phyloP scores from a whole-genome alignment of 148 eudicot species.

The Pharnaceum exiguum region DNA sequence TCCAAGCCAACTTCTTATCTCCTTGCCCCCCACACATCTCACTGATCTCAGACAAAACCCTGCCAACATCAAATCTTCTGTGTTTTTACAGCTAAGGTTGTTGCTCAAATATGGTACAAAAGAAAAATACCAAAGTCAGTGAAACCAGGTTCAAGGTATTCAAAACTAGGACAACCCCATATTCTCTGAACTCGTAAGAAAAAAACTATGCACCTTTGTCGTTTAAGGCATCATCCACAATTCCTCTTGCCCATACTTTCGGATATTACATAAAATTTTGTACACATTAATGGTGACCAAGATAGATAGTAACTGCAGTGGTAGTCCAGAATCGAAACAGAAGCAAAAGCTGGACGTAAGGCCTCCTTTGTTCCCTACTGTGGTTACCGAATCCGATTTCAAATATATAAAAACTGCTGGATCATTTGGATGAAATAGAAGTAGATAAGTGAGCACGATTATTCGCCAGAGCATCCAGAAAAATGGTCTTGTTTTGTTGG shows the following conservation, averaged over 20 bases:
- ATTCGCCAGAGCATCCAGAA: constrained; percentile 1
- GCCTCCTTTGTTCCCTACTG: constrained; percentile 14
- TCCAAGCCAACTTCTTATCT: constrained; percentile 37
- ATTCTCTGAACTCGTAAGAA: constrained; percentile 46
- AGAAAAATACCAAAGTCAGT: constrained; percentile 34
- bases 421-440: constrained; percentile 35
- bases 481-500: constrained; percentile 70
- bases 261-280: constrained; percentile 1
- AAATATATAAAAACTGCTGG: constrained; percentile 16
- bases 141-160: constrained; percentile 76
- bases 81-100: constrained; percentile 72
- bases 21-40: constrained; percentile 21
- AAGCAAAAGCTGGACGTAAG: constrained; percentile 33
- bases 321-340: constrained; percentile 30
- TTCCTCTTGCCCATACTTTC: constrained; percentile 55
- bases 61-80: constrained; percentile 47
- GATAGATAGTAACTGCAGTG: constrained; percentile 15
- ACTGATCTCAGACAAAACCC: constrained; percentile 51
- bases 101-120: constrained; percentile 38
- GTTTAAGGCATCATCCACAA: constrained; percentile 19
- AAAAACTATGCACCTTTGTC: constrained; percentile 33
- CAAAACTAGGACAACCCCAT: constrained; percentile 31
- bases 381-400: constrained; percentile 8
- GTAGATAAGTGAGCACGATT: neutral
- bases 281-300: constrained; percentile 56